Evolutionary conservation across 75 land plant genomes (phyloP).

Genomic region (Picea glauca): DNA sequence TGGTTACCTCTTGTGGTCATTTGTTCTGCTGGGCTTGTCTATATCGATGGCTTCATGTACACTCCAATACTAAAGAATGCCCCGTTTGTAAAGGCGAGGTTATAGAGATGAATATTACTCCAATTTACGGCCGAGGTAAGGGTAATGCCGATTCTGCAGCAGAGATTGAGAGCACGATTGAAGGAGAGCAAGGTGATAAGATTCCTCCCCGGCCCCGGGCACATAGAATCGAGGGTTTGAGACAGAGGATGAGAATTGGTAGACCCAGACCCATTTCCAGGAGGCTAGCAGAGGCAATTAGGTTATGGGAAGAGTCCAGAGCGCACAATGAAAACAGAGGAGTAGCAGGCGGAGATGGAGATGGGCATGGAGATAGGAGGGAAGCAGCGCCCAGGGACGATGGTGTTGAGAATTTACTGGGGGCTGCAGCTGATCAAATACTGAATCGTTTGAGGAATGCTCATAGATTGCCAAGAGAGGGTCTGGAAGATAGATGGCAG

Average conservation of each 20-base stretch:
- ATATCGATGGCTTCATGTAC: slow-evolving; percentile 41
- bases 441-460: background rate
- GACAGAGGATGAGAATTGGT: slow-evolving; percentile 24
- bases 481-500: slow-evolving; percentile 6
- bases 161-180: slow-evolving; percentile 7
- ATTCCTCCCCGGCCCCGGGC: slow-evolving; percentile 51
- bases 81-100: slow-evolving; percentile 67
- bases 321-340: background rate
- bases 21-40: slow-evolving; percentile 71
- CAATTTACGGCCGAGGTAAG: slow-evolving; percentile 56
- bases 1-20: slow-evolving; percentile 69
- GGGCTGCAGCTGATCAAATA: slow-evolving; percentile 5
- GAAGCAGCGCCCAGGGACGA: background rate
- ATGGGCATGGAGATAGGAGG: too few relatives aligned
- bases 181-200: slow-evolving; percentile 17
- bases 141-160: slow-evolving; percentile 17
- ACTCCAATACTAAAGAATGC: slow-evolving; percentile 38
- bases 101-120: slow-evolving; percentile 29
- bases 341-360: background rate
- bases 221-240: slow-evolving; percentile 31
- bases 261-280: slow-evolving; percentile 6
- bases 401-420: slow-evolving; percentile 7
- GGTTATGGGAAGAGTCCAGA: background rate
- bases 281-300: slow-evolving; percentile 4
- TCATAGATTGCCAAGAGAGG: background rate